These are phyloP conservation scores for Euclidium syriacum DNA, from an alignment of 345 rosid genomes.

Conservation along the genomic window DNA sequence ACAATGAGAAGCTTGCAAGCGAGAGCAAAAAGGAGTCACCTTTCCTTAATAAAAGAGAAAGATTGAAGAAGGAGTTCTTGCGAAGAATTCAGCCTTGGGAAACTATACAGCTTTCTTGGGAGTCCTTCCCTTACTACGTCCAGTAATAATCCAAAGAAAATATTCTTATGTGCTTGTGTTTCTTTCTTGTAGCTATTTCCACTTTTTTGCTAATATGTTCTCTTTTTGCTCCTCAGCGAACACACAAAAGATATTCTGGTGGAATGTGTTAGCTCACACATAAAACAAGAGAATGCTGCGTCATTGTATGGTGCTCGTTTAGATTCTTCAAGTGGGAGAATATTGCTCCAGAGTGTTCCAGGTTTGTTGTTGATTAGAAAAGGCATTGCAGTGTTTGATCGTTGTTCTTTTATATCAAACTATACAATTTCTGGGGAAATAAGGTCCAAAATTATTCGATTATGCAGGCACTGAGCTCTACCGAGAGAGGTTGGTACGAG, in stretches of 20 bases:
- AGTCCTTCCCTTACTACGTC: constrained; percentile 78
- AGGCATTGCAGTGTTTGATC: constrained; percentile 2
- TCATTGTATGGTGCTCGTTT: constrained; percentile 67
- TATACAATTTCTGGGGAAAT: background rate
- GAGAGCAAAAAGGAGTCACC: constrained; percentile 75
- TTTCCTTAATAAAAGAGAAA: constrained; percentile 62
- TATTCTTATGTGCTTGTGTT: background rate
- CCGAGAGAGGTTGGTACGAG: constrained; percentile 85
- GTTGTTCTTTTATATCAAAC: background rate
- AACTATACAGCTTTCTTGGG: constrained; percentile 81
- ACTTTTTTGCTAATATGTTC: background rate
- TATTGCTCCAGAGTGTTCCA: constrained; percentile 88
- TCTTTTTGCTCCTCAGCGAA: constrained; percentile 41
- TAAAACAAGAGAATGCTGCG: constrained; percentile 51
- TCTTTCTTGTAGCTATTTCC: background rate
- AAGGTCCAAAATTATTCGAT: background rate
- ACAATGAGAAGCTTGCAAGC: constrained; percentile 61
- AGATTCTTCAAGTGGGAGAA: constrained; percentile 80
- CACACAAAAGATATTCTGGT: constrained; percentile 62
- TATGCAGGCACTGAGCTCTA: constrained; percentile 85
- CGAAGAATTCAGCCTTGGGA: constrained; percentile 91
- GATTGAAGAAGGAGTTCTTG: constrained; percentile 68
- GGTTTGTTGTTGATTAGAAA: constrained; percentile 37
- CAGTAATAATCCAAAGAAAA: constrained; percentile 45
- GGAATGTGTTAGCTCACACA: constrained; percentile 84